These are phyloP conservation scores for Acmispon strigosus DNA, from an alignment of 306 rosid genomes.

Conservation along the genomic window DNA sequence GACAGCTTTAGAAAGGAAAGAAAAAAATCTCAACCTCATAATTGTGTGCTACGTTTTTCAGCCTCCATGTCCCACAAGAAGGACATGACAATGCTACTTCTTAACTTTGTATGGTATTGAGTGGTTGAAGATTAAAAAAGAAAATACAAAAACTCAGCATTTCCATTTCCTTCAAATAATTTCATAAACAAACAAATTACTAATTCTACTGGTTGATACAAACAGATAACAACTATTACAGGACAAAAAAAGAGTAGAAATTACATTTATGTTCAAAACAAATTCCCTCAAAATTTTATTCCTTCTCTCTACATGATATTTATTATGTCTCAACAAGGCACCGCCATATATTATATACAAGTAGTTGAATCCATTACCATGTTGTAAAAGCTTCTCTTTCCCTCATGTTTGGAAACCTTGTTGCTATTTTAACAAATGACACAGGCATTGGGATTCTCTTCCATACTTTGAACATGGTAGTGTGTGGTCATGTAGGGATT, in stretches of 20 bases:
- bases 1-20: constrained; percentile 12
- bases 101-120: not conserved
- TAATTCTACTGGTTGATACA: not conserved
- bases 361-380: constrained; percentile 13
- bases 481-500: constrained; percentile 62
- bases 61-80: constrained; percentile 20
- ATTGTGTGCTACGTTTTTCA: constrained; percentile 20
- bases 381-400: constrained; percentile 4
- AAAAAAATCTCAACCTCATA: constrained; percentile 19
- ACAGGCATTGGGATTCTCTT: constrained; percentile 92
- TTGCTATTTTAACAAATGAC: constrained; percentile 45
- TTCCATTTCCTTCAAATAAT: not conserved
- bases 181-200: not conserved
- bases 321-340: constrained; percentile 33
- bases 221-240: not conserved
- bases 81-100: not conserved
- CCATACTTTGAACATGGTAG: constrained; percentile 77
- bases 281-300: constrained; percentile 31
- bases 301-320: constrained; percentile 38
- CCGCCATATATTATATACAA: constrained; percentile 15
- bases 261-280: constrained; percentile 18
- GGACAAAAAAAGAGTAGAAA: not conserved
- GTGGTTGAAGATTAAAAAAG: not conserved
- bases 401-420: constrained; percentile 10
- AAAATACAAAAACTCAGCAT: not conserved